A percentile compares a stretch with the other conserved stretches of the same genome.
phyloP scores from a whole-genome alignment of 345 rosid species.

The Acer negundo region DNA sequence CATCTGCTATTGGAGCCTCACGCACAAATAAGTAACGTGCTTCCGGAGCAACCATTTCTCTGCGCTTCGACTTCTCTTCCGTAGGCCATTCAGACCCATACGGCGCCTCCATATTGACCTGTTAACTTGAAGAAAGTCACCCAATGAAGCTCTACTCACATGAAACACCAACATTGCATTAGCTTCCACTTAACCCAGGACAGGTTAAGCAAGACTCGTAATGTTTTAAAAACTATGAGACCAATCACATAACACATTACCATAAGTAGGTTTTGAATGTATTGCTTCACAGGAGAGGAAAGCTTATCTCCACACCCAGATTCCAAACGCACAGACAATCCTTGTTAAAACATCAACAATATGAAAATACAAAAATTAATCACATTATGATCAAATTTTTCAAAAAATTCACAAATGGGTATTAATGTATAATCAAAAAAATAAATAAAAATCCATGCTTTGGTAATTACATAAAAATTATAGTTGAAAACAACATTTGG shows the following conservation, averaged over 20 bases:
- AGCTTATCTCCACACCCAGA: slow-evolving; percentile 73
- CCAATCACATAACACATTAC: slow-evolving; percentile 37
- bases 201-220: not conserved
- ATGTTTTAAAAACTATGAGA: not conserved
- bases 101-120: slow-evolving; percentile 79
- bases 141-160: not conserved
- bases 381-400: not conserved
- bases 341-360: slow-evolving; percentile 35
- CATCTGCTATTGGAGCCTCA: slow-evolving; percentile 30
- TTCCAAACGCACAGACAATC: slow-evolving; percentile 58
- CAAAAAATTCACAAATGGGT: not conserved
- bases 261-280: slow-evolving; percentile 64
- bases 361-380: not conserved
- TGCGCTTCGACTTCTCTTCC: slow-evolving; percentile 76
- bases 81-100: slow-evolving; percentile 72
- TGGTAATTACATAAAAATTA: not conserved
- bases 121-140: not conserved
- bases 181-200: not conserved
- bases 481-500: not conserved
- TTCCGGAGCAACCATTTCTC: slow-evolving; percentile 78
- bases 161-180: not conserved
- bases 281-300: slow-evolving; percentile 49
- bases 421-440: not conserved
- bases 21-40: slow-evolving; percentile 68
- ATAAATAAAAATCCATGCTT: not conserved